Evolutionary conservation across 2,329 filamentous ascomycete species (phyloP), one percentile per base, ranked within the genome.

Genomic region (Colletotrichum ledebouriae): DNA sequence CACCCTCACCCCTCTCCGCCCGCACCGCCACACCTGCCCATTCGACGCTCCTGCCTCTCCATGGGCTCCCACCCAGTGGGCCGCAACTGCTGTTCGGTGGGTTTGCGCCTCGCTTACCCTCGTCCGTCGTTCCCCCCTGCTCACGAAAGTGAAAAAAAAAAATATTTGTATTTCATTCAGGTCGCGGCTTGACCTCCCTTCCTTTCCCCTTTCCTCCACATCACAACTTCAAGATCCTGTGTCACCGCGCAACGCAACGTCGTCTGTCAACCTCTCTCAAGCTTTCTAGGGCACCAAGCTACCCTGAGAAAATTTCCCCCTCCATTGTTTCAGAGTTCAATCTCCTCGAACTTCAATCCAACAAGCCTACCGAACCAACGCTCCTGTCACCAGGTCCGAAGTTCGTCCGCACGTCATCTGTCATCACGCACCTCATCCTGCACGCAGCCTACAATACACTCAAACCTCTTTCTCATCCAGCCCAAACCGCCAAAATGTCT

Each of bases 281-380:
- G 70, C 77, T 82, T 81, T 90, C 92, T 94, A 94, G 92, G 92
- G 92, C 92, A 93, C 92, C 83, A 88, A 94, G 92, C 92, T 92
- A 94, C 92, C 92, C 92, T 94, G 85, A 82, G 81, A 83, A 68
- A 68, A 83, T 81, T 83, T 84, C 86, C 88, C 86, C 86, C 87
- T 55, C 49, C 85, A 87, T 89, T 90, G 86, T 88, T 87, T 86
- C 90, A 91, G 90, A 92, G 90, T 91, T 85, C 85, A 87, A 86
- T 73, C 73, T 73, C 73, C 76, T 72, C 75, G 75, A 81, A 79
- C 80, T 78, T 80, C 78, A 80, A 75, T 77, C 78, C 76, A 76
- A 75, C 75, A 73, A 75, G 71, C 76, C 78, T 75, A 75, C 83
- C 75, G 76, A 86, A 86, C 86, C 76, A 86, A 75, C 66, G 66